Conservation (phyloP, 2,329 filamentous ascomycete genomes). For the Diaporthe batatas region DNA sequence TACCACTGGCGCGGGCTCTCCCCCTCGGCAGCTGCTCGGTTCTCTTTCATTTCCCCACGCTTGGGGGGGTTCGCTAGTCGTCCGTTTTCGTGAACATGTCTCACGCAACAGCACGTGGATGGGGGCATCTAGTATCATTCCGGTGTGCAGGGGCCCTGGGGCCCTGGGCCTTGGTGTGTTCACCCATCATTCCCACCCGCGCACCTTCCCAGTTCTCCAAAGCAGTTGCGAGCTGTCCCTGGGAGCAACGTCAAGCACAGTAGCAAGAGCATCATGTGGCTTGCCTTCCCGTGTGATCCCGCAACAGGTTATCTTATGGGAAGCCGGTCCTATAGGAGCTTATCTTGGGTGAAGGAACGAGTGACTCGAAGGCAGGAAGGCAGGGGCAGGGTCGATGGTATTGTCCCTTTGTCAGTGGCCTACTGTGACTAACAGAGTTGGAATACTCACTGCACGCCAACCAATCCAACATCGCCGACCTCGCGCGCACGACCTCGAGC, state of each 20-base stretch:
- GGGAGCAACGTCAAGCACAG: neutral
- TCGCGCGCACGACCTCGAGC: conserved; percentile 17
- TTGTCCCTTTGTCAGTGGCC: neutral
- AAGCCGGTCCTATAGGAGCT: neutral
- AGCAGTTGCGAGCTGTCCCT: neutral
- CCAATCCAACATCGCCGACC: conserved; percentile 4
- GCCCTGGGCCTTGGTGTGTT: neutral
- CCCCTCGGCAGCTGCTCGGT: no score
- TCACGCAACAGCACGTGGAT: conserved; percentile 25
- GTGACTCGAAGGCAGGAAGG: neutral
- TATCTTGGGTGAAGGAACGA: neutral
- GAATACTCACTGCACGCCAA: neutral
- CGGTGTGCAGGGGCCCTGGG: conserved; percentile 2
- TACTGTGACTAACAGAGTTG: neutral
- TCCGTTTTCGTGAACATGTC: conserved; percentile 16
- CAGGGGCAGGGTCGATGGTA: conserved; percentile 11
- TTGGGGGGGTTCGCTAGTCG: conserved; percentile 16
- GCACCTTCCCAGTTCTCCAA: neutral
- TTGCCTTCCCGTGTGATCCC: no score
- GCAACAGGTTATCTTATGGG: no score
- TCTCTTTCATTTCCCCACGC: neutral
- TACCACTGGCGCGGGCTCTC: neutral
- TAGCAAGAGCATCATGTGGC: neutral
- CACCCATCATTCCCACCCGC: conserved; percentile 8
- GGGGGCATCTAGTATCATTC: conserved; percentile 22